phyloP scores from a whole-genome alignment of 2,329 filamentous ascomycete species.

The Thermomyces lanuginosus region DNA sequence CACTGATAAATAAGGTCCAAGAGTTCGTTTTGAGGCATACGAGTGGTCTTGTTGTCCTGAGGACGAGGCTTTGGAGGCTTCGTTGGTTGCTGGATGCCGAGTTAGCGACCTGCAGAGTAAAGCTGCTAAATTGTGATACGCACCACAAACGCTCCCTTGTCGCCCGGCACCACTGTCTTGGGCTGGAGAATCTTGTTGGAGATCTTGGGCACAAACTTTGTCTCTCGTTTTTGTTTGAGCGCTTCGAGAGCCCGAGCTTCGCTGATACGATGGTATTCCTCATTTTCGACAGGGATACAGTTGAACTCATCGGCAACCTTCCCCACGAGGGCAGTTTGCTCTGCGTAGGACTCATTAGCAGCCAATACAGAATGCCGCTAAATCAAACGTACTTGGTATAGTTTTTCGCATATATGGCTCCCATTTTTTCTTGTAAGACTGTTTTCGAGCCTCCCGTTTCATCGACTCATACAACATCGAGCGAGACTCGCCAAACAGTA shows the following conservation, averaged over 20 bases:
- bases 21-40: slow-evolving; percentile 77
- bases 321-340: slow-evolving; percentile 62
- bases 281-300: slow-evolving; percentile 55
- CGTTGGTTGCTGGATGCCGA: slow-evolving; percentile 22
- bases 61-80: slow-evolving; percentile 39
- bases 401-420: slow-evolving; percentile 42
- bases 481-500: slow-evolving; percentile 28
- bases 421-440: slow-evolving; percentile 37
- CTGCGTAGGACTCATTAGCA: slow-evolving; percentile 30
- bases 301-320: slow-evolving; percentile 61
- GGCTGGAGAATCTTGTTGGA: slow-evolving; percentile 40
- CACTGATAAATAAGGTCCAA: slow-evolving; percentile 68
- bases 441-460: slow-evolving; percentile 29
- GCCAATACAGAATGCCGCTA: slow-evolving; percentile 3
- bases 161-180: slow-evolving; percentile 34
- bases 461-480: slow-evolving; percentile 32
- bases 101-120: neutral
- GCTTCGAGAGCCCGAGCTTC: slow-evolving; percentile 42
- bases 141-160: slow-evolving; percentile 29
- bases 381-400: slow-evolving; percentile 49
- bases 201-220: slow-evolving; percentile 32
- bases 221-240: slow-evolving; percentile 43
- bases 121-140: slow-evolving; percentile 8
- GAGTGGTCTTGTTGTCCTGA: slow-evolving; percentile 68
- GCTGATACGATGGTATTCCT: slow-evolving; percentile 49